Evolutionary conservation across 345 rosid genomes (phyloP), one percentile per base, ranked within the genome.

Genomic region (Excoecaria cochinchinensis): DNA sequence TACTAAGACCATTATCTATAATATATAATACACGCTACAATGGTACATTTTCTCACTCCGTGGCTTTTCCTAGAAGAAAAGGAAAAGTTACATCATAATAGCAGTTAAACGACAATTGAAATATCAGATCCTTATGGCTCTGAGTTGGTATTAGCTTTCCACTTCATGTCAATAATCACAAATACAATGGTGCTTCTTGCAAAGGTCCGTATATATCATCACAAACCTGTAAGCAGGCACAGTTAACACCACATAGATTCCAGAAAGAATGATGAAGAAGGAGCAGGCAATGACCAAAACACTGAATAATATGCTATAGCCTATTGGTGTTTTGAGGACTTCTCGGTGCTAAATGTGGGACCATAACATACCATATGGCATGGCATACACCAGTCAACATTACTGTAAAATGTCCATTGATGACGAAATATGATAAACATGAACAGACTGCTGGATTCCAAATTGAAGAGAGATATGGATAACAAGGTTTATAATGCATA

Each of bases 201-300:
- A 17, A 15, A n/a, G 42, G 42, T 39, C 10, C 51, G 25, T 40
- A 17, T 2, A 66, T 15, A 9, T 8, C 21, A 24, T 62, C 60
- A 46, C 25, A 8, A 19, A 56, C 57, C 77, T 68, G 60, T n/a
- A 61, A 63, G 38, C 52, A 39, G 44, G 53, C 17, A 72, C 56
- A 73, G 25, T 62, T 17, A 38, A 22, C 8, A 59, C 9, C 44
- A 58, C n/a, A 57, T 17, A 51, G 36, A 55, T 3, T 51, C 24
- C 6, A 19, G 69, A 1, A 1, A 42, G 11, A 58, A 0, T 10
- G 67, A 62, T 62, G 44, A 13, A 31, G 39, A 61, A 24, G 12
- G 1, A 62, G 11, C 67, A 25, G 36, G 36, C 36, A 22, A 8
- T 21, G 2, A 3, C 67, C 40, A 62, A 13, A 11, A 31, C 44